These are phyloP conservation scores for Candolleomyces aberdarensis DNA, from an alignment of 768 basidiomycete genomes.

Conservation along the genomic window DNA sequence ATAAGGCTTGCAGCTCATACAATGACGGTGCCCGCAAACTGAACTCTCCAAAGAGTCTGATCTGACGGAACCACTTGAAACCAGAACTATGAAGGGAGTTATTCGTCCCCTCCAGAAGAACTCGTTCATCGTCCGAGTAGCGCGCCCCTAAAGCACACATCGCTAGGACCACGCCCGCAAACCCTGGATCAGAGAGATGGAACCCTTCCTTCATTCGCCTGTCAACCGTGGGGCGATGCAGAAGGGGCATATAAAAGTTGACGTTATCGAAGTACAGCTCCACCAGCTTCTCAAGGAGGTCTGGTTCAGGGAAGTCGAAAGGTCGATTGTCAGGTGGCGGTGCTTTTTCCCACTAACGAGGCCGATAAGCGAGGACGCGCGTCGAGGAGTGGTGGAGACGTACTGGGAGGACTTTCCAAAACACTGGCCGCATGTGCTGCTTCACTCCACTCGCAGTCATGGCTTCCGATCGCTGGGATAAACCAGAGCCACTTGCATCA, in stretches of 20 bases:
- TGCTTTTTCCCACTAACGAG: background rate
- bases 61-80: slow-evolving; percentile 51
- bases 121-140: slow-evolving; percentile 50
- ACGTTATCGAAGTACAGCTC: slow-evolving; percentile 55
- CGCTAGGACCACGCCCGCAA: slow-evolving; percentile 57
- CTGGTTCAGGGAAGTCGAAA: slow-evolving; percentile 43
- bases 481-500: no score
- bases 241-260: slow-evolving; percentile 52
- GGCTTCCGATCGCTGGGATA: no score
- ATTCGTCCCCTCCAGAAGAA: background rate
- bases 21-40: slow-evolving; percentile 56
- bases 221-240: slow-evolving; percentile 68
- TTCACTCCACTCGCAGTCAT: no score
- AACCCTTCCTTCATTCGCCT: slow-evolving; percentile 40
- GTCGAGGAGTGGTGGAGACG: no score
- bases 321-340: slow-evolving; percentile 11
- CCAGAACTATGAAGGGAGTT: no score
- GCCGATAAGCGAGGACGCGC: no score
- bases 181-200: slow-evolving; percentile 47
- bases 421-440: no score
- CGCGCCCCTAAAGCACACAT: slow-evolving; percentile 63
- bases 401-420: no score
- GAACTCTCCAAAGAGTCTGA: slow-evolving; percentile 52
- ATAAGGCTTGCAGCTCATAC: slow-evolving; percentile 66
- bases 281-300: slow-evolving; percentile 48